These are phyloP conservation scores for Termitomyces sp. DNA, from an alignment of 768 basidiomycete genomes.

Conservation along the genomic window DNA sequence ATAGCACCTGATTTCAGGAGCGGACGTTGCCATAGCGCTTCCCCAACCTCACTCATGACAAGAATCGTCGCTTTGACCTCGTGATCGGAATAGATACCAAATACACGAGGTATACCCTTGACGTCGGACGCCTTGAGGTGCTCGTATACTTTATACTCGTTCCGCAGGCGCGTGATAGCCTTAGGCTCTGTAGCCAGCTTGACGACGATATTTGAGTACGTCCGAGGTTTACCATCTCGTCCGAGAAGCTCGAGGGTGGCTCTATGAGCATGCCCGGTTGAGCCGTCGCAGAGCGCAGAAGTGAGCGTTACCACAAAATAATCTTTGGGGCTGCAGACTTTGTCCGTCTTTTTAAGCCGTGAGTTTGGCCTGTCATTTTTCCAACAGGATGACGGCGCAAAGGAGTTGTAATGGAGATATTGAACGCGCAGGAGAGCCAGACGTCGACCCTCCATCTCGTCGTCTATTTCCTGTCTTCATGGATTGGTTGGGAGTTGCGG, in stretches of 20 bases:
- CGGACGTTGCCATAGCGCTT: constrained; percentile 1
- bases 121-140: constrained; percentile 7
- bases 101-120: constrained; percentile 9
- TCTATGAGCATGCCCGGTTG: constrained; percentile 11
- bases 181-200: constrained; percentile 8
- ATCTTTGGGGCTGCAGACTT: not conserved
- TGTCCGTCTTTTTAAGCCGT: not conserved
- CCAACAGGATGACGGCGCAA: constrained; percentile 4
- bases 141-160: constrained; percentile 15
- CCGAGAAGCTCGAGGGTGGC: constrained; percentile 6
- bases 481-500: not conserved
- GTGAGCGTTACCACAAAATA: constrained; percentile 6
- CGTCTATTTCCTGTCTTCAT: not conserved
- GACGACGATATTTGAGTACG: constrained; percentile 5
- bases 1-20: not conserved
- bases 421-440: constrained; percentile 5
- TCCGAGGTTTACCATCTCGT: not conserved
- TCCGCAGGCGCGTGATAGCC: constrained; percentile 5
- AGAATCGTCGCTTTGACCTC: constrained; percentile 9
- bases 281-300: constrained; percentile 6
- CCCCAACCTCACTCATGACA: constrained; percentile 15
- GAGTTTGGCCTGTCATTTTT: not conserved
- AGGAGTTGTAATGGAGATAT: constrained; percentile 8
- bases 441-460: not conserved
- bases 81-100: constrained; percentile 14